Evolutionary conservation across 164 flowering plant genomes (phyloP).

Genomic region (Sedum album): DNA sequence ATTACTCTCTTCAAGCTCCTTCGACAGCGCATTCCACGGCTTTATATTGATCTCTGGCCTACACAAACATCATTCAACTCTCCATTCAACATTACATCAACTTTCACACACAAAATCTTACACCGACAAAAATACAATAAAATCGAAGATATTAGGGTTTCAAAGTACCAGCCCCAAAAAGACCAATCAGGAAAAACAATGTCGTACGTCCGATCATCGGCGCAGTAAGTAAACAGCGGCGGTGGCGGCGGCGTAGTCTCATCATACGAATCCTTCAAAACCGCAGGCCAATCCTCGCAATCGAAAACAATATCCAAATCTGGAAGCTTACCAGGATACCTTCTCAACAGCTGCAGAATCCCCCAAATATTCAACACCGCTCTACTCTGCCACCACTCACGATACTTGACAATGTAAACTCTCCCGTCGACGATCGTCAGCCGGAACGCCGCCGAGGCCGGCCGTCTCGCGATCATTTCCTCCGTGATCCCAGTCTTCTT

Average conservation of each 20-base stretch:
- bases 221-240: slow-evolving; percentile 2
- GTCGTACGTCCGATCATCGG: not conserved
- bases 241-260: not conserved
- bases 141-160: no score
- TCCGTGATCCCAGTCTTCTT: slow-evolving; percentile 3
- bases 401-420: not conserved
- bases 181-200: slow-evolving; percentile 9
- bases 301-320: slow-evolving; percentile 8
- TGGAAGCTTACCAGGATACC: not conserved
- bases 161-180: slow-evolving; percentile 5
- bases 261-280: not conserved
- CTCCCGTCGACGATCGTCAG: slow-evolving; percentile 3
- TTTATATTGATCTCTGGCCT: not conserved
- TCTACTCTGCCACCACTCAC: not conserved
- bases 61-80: not conserved
- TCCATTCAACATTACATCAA: no score
- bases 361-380: not conserved
- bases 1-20: not conserved
- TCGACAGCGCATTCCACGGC: not conserved
- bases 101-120: no score
- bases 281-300: not conserved
- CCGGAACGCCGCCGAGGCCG: not conserved
- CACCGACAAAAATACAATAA: no score
- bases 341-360: slow-evolving; percentile 2
- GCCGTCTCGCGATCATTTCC: not conserved